phyloP scores from a whole-genome alignment of 1,139 yeast species.

The Geotrichum phurueaensis region DNA sequence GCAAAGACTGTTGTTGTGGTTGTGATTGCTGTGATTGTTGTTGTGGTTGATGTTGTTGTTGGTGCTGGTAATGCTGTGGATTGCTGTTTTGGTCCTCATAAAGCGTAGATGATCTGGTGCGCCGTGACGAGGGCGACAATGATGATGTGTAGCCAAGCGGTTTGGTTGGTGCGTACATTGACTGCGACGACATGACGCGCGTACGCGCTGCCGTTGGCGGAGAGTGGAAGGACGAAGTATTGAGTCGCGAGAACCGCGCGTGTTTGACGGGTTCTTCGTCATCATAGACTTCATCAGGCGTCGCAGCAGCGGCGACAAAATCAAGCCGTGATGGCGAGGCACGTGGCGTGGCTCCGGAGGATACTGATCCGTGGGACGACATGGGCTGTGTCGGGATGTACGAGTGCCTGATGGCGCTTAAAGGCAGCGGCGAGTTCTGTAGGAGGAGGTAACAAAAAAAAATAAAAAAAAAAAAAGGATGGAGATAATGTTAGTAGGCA shows the following conservation, averaged over 20 bases:
- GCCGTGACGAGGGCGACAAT: not conserved
- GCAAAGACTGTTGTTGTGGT: not conserved
- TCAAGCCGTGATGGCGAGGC: not conserved
- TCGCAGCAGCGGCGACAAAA: not conserved
- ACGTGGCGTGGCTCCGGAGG: not conserved
- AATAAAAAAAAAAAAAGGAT: no score
- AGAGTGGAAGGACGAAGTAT: not conserved
- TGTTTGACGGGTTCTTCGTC: not conserved
- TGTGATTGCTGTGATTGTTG: not conserved
- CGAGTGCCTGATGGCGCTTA: not conserved
- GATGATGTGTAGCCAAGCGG: not conserved
- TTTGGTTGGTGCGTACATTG: not conserved
- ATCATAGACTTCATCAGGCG: not conserved
- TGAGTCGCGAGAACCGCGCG: not conserved
- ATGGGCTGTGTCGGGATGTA: not conserved
- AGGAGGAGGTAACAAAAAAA: not conserved
- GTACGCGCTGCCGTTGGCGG: not conserved
- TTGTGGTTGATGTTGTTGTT: not conserved
- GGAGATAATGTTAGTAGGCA: not conserved
- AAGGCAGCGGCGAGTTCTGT: not conserved
- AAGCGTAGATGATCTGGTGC: not conserved
- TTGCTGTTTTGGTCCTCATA: not conserved
- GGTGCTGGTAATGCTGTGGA: not conserved
- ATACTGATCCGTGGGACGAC: not conserved
- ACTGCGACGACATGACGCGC: not conserved